Evolutionary conservation across 73 alveolate species (phyloP), one percentile per base, ranked within the genome.

Genomic region (Paraurostyla sp.): DNA sequence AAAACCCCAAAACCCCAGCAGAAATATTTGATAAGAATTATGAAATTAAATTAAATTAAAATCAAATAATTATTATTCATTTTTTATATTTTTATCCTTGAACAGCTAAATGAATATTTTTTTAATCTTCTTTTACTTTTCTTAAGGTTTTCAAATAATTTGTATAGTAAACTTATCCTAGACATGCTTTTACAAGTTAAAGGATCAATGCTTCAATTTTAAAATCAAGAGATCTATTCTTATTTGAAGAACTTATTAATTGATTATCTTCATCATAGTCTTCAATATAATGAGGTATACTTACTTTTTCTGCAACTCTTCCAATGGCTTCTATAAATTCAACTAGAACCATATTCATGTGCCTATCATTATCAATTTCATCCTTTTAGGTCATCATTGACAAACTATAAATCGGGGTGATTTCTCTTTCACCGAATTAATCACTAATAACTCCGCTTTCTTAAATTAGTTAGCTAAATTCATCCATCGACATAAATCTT

Each of bases 241-340:
- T 73, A 27, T 76, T 57, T 41, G 3, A 23, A 22, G 45, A 22
- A 25, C 3, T 27, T 20, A 41, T 68, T 32, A 35, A 29, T 56
- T 81, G 35, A n/a, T 30, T 71, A 27, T 33, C 73, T 32, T 71
- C 87, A 68, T 85, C 93, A 9, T 38, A 9, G 22, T 71, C 81
- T n/a, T 78, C 91, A 22, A 80, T 60, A 20, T 42, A 71, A 50
- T 60, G 59, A 13, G 94, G 94, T 11, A 89, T 40, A 36, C 36
- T 45, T 2, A 88, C 41, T 59, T 62, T 91, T 16, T 92, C 93
- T 0, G 93, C 90, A 25, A 89, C 91, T 83, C 97, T 78, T 38
- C 91, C 93, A 7, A 88, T 45, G 15, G 95, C 97, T 54, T 92
- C 97, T 33, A 92, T 82, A 42, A 92, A 92, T 52, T 92, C 97